These are phyloP conservation scores for Aspergillus coremiiformis DNA, from an alignment of 495 filamentous ascomycete genomes.

Conservation along the genomic window DNA sequence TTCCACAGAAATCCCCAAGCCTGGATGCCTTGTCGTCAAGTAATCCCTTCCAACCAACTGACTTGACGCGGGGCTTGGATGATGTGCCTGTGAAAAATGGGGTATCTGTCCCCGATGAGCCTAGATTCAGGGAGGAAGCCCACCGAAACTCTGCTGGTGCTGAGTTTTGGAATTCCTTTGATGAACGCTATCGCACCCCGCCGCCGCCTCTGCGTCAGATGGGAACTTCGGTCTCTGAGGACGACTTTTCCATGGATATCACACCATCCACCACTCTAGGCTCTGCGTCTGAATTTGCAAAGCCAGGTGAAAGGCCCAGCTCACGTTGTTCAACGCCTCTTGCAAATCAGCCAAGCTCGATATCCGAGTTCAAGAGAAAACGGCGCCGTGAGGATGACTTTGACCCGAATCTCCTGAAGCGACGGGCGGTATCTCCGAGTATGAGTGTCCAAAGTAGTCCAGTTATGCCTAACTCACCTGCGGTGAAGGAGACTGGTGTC, in stretches of 20 bases:
- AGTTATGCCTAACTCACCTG: slow-evolving; percentile 70
- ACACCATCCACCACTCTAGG: slow-evolving; percentile 49
- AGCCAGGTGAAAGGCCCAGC: slow-evolving; percentile 24
- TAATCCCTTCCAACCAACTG: slow-evolving; percentile 44
- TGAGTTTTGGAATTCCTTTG: slow-evolving; percentile 76
- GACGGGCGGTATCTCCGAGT: slow-evolving; percentile 86
- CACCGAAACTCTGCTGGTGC: slow-evolving; percentile 61
- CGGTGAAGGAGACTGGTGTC: slow-evolving; percentile 58
- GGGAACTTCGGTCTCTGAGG: slow-evolving; percentile 55
- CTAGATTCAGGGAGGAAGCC: slow-evolving; percentile 65
- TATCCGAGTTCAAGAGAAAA: slow-evolving; percentile 69
- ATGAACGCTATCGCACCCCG: slow-evolving; percentile 54
- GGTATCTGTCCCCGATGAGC: slow-evolving; percentile 44
- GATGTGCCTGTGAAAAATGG: slow-evolving; percentile 52
- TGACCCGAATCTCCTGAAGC: slow-evolving; percentile 82
- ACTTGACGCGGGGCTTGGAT: slow-evolving; percentile 43
- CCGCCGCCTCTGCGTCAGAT: slow-evolving; percentile 49
- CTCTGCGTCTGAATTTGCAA: slow-evolving; percentile 25
- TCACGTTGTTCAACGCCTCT: slow-evolving; percentile 48
- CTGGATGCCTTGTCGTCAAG: slow-evolving; percentile 32
- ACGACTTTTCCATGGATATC: slow-evolving; percentile 73
- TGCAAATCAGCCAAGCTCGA: slow-evolving; percentile 34
- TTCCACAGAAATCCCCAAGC: slow-evolving; percentile 34
- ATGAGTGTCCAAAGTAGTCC: slow-evolving; percentile 87
- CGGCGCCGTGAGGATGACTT: slow-evolving; percentile 86